phyloP scores from a whole-genome alignment of 139 green algal genomes.

The Chlorella sorokiniana region DNA sequence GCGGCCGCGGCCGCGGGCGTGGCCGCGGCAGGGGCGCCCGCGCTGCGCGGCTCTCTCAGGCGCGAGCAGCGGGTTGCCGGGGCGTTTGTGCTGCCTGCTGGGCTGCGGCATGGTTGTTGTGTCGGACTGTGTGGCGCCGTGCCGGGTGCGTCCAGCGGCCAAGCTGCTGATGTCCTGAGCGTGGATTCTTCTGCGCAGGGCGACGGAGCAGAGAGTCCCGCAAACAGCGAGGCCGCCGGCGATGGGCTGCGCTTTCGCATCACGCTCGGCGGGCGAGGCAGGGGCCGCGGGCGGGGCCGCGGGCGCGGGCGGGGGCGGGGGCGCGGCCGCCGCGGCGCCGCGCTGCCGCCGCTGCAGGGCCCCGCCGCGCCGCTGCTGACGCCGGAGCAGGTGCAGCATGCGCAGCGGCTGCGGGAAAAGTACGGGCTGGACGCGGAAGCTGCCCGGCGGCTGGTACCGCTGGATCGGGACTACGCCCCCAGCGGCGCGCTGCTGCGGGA shows the following conservation, averaged over 20 bases:
- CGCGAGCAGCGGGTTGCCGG: too few species aligned
- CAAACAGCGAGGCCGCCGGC: neutral
- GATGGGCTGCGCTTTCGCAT: neutral
- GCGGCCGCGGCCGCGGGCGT: neutral
- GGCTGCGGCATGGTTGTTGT: too few species aligned
- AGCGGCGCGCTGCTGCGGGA: conserved; percentile 69
- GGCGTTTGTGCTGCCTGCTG: too few species aligned
- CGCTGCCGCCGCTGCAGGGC: neutral
- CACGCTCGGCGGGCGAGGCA: neutral
- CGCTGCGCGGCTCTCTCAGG: too few species aligned
- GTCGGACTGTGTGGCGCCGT: too few species aligned
- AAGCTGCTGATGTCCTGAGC: too few species aligned
- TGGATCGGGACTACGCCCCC: conserved; percentile 36
- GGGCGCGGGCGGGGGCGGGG: neutral
- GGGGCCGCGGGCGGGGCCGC: neutral
- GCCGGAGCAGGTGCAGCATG: neutral
- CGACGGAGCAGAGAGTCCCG: neutral
- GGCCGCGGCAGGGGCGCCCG: too few species aligned
- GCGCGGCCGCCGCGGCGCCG: neutral
- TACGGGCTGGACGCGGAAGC: conserved; percentile 30
- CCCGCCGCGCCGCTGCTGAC: neutral
- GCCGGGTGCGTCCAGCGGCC: too few species aligned
- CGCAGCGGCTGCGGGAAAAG: conserved; percentile 27
- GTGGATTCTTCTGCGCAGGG: neutral
- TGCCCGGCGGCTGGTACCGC: conserved; percentile 10